These are phyloP conservation scores for Chrysoporthe cubensis DNA, from an alignment of 2,329 filamentous ascomycete genomes.

Conservation along the genomic window DNA sequence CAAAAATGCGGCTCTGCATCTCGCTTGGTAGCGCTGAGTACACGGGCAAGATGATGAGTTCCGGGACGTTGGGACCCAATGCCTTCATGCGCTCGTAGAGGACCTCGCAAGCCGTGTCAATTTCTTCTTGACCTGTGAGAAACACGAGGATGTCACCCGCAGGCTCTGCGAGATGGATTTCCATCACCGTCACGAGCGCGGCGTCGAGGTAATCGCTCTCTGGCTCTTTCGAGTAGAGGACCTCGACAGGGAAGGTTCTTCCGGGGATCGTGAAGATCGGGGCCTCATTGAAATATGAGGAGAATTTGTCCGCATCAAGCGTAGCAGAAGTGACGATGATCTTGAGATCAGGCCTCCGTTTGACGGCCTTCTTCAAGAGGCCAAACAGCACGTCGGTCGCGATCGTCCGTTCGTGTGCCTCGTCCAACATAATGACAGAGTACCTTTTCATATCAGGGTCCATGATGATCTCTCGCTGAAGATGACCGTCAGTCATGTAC, in stretches of 20 bases:
- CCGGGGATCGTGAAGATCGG: constrained; percentile 97
- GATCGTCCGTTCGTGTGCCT: constrained; percentile 96
- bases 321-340: constrained; percentile 97
- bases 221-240: constrained; percentile 92
- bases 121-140: constrained; percentile 96
- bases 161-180: constrained; percentile 93
- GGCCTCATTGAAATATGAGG: constrained; percentile 91
- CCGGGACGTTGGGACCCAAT: constrained; percentile 85
- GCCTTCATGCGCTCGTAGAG: constrained; percentile 96
- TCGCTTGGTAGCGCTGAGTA: constrained; percentile 93
- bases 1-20: constrained; percentile 93
- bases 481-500: constrained; percentile 99
- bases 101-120: constrained; percentile 92
- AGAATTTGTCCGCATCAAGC: constrained; percentile 96
- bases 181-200: constrained; percentile 95
- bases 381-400: constrained; percentile 95
- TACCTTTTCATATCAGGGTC: constrained; percentile 89
- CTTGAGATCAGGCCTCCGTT: constrained; percentile 83
- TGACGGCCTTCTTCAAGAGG: constrained; percentile 89
- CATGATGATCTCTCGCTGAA: constrained; percentile 91
- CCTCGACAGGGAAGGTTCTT: constrained; percentile 91
- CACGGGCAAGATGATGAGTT: constrained; percentile 91
- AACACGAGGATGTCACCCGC: constrained; percentile 95
- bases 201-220: constrained; percentile 95
- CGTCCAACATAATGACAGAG: constrained; percentile 96